Base-by-base conservation (phyloP, 805 yeast genomes). In the Priceomyces castillae region DNA sequence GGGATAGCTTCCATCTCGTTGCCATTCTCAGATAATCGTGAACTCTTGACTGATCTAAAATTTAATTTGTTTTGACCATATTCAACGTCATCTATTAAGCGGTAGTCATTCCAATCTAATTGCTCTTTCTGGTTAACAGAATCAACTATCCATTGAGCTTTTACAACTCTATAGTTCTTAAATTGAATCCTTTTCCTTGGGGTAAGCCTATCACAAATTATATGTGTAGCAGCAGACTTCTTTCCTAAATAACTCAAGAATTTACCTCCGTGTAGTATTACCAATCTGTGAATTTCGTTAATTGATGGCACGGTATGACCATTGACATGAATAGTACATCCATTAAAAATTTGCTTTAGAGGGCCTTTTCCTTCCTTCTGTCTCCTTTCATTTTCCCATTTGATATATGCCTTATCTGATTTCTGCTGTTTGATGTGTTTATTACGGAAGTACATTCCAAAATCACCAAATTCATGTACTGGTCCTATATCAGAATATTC, bases 291-390 rank as follows among this genome's bases (percentile, higher is more conserved):
- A 23, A 94, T 65, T 46, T 80, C 84, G 34, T 77, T 65, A 12
- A 89, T 76, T n/a, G 90, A 80, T 0, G 98, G 98, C 2, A 64
- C 66, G 0, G 98, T 92, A 54, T 85, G 81, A 1, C 99, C 99
- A 55, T 90, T 90, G n/a, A 92, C 89, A 59, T 85, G 82, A 3
- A 92, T 73, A 1, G 70, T 62, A 58, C 90, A 86, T 1, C 75
- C 80, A 30, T 66, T 54, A 57, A 92, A 90, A 1, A 90, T 67
- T 2, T 57, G 61, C 9, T 52, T 57, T 6, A 46, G 55, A 7
- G 44, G 31, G 3, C 38, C 43, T 19, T 55, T 51, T 7, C 53
- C 55, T 19, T 51, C 50, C 19, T 52, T 43, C n/a, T 54, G 39
- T 36, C 61, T 59, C 15, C 78, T 61, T 36, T 70, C 57, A 19